Evolutionary conservation across 139 green algal genomes (phyloP).

Genomic region (Pleodorina starrii): DNA sequence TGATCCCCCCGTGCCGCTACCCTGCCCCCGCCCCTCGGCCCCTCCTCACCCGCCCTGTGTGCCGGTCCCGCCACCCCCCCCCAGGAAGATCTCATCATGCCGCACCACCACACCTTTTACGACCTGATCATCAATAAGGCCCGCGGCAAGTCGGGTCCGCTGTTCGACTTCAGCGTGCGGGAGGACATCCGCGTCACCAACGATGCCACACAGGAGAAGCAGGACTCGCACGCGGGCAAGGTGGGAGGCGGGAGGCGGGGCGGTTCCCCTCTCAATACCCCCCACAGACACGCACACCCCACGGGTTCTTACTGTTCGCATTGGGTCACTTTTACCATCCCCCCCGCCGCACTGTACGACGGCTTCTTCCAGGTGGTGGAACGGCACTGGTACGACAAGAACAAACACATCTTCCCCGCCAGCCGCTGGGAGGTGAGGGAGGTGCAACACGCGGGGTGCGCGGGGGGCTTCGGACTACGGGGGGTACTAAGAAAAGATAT

Average conservation of each 20-base stretch:
- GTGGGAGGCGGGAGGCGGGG: conserved; percentile 17
- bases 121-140: conserved; percentile 96
- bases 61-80: too few species aligned
- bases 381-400: conserved; percentile 97
- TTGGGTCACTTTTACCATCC: too few species aligned
- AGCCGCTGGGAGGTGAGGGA: conserved; percentile 88
- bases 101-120: conserved; percentile 95
- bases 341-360: too few species aligned
- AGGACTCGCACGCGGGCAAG: conserved; percentile 88
- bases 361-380: conserved; percentile 96
- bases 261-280: too few species aligned
- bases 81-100: conserved; percentile 83
- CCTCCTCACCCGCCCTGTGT: too few species aligned
- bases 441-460: background rate
- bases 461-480: too few species aligned
- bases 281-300: too few species aligned
- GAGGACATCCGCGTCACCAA: conserved; percentile 88
- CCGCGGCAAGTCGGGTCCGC: conserved; percentile 91
- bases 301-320: too few species aligned
- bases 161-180: conserved; percentile 97
- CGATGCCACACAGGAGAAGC: conserved; percentile 89
- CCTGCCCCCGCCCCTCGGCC: too few species aligned
- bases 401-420: conserved; percentile 99
- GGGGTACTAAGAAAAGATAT: too few species aligned
- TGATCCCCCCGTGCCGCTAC: too few species aligned